Conservation (phyloP, 2,329 filamentous ascomycete species). For the Curvularia lunata region DNA sequence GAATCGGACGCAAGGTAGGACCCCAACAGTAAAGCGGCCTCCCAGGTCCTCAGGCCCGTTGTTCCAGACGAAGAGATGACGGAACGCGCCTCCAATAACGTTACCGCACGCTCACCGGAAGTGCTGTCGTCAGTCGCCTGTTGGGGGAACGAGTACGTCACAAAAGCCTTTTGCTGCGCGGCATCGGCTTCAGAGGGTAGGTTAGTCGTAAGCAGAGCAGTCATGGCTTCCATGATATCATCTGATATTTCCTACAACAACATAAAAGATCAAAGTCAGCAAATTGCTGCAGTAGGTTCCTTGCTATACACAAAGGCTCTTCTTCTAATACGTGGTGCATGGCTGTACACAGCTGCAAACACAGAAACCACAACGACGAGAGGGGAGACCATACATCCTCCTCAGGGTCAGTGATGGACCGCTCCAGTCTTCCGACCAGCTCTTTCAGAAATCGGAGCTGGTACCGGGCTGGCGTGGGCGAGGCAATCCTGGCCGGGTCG, state of each 20-base stretch:
- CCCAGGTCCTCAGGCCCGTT: slow-evolving; percentile 81
- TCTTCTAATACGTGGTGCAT: slow-evolving; percentile 1
- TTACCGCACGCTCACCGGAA: slow-evolving; percentile 55
- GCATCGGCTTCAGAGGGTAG: slow-evolving; percentile 68
- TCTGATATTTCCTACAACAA: slow-evolving; percentile 77
- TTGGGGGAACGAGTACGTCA: slow-evolving; percentile 67
- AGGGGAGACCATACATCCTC: slow-evolving; percentile 73
- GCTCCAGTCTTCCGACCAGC: slow-evolving; percentile 72
- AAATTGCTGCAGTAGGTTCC: slow-evolving; percentile 11
- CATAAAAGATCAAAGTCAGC: slow-evolving; percentile 33
- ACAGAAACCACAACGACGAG: slow-evolving; percentile 23
- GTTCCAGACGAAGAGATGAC: slow-evolving; percentile 74
- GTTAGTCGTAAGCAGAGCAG: slow-evolving; percentile 67
- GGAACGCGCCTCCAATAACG: slow-evolving; percentile 71
- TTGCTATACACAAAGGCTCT: slow-evolving; percentile 1
- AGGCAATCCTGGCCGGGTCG: slow-evolving; percentile 59
- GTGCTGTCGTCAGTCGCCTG: slow-evolving; percentile 21
- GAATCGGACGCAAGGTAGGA: slow-evolving; percentile 63
- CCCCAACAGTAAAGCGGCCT: slow-evolving; percentile 76
- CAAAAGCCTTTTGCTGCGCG: slow-evolving; percentile 75
- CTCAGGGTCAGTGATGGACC: slow-evolving; percentile 79
- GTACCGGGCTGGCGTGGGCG: slow-evolving; percentile 72
- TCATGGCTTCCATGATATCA: slow-evolving; percentile 73
- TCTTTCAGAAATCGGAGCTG: slow-evolving; percentile 75
- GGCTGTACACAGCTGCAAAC: not conserved